Conservation (phyloP, 352 stramenopile species). For the Saprolegnia parasitica region DNA sequence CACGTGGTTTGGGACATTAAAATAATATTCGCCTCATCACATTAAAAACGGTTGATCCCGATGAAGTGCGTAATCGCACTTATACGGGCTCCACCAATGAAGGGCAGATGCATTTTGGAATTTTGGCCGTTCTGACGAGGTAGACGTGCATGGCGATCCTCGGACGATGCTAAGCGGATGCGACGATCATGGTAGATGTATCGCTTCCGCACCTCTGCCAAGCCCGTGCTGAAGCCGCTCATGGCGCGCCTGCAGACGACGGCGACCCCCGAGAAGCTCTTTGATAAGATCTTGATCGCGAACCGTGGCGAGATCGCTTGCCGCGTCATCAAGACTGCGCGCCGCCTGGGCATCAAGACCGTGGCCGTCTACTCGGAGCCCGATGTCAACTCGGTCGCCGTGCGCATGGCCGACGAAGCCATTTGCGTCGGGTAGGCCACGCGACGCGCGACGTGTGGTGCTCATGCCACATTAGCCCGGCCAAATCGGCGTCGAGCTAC, state of each 20-base stretch:
- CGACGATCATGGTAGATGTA: conserved; percentile 15
- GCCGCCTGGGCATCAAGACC: conserved; percentile 87
- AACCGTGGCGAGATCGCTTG: conserved; percentile 93
- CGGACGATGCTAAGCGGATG: no score
- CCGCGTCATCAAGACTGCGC: conserved; percentile 89
- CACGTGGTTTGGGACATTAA: no score
- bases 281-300: conserved; percentile 90
- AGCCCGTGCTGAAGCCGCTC: neutral
- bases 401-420: conserved; percentile 81
- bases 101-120: conserved; percentile 20
- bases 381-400: conserved; percentile 80
- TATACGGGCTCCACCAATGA: neutral
- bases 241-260: conserved; percentile 6
- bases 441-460: neutral
- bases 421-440: conserved; percentile 39
- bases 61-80: no score
- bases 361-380: conserved; percentile 93
- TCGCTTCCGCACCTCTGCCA: conserved; percentile 5
- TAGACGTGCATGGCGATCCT: neutral
- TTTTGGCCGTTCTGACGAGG: conserved; percentile 3
- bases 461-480: conserved; percentile 64
- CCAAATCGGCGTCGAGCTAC: conserved; percentile 83
- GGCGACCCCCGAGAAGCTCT: conserved; percentile 49
- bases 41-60: no score
- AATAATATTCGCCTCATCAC: neutral